A percentile compares a stretch with the other conserved stretches of the same genome.
Conservation (phyloP, 1,284 basidiomycete genomes). For the Xerocomus nothofagi region DNA sequence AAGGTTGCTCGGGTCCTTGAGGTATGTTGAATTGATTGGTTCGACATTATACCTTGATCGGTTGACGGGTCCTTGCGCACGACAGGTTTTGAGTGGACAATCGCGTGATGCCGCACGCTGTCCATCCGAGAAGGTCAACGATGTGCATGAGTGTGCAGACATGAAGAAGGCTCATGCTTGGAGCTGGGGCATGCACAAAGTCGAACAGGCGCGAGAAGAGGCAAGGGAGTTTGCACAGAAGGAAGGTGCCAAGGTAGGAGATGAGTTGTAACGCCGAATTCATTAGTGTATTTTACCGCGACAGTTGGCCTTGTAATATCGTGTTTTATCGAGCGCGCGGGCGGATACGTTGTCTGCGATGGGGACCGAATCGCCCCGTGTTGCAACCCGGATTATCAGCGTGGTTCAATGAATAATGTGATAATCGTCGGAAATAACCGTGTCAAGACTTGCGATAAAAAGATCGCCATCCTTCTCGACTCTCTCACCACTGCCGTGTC, state of each 20-base stretch:
- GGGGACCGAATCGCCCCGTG: neutral
- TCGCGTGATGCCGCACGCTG: conserved; percentile 19
- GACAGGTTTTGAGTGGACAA: conserved; percentile 38
- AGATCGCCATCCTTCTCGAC: conserved; percentile 3
- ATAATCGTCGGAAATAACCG: conserved; percentile 22
- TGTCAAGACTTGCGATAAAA: conserved; percentile 22
- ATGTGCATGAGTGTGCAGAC: conserved; percentile 12
- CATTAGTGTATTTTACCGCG: neutral
- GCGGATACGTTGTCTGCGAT: neutral
- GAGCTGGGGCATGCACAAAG: conserved; percentile 27
- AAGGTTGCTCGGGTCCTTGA: conserved; percentile 50
- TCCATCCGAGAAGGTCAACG: conserved; percentile 13
- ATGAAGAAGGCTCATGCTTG: conserved; percentile 18
- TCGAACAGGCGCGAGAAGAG: conserved; percentile 32
- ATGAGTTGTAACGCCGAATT: conserved; percentile 16
- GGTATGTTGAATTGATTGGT: conserved; percentile 15
- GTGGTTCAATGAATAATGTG: neutral
- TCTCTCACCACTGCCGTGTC: conserved; percentile 35
- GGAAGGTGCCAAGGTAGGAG: conserved; percentile 6
- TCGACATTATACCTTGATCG: neutral
- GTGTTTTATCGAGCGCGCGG: too few species aligned
- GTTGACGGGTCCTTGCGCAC: neutral
- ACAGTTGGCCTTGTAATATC: neutral
- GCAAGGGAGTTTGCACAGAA: conserved; percentile 16
- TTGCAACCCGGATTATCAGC: neutral